Base-by-base conservation (phyloP, 2,329 filamentous ascomycete species). In the Pyricularia pennisetigena region DNA sequence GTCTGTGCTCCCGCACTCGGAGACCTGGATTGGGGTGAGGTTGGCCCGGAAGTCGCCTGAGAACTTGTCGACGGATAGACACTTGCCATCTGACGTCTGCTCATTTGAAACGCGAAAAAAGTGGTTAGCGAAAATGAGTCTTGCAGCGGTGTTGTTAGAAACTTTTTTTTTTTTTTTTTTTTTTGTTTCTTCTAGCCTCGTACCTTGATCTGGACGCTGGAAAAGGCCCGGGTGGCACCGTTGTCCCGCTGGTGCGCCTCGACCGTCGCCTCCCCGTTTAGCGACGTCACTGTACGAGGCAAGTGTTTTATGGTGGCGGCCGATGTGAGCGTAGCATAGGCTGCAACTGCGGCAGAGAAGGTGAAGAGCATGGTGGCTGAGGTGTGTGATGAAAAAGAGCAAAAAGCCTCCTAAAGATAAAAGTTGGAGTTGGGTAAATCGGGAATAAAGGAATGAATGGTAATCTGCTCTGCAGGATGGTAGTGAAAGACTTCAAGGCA, bases 41-140 rank as follows among this genome's bases (percentile, higher is more conserved):
- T 83, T 83, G 68, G 78, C 81, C 14, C 81, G 78, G 69, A 81
- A 82, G 72, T 84, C 81, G 23, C 81, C 82, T 1, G 81, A 82
- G 4, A 82, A 75, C 68, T 77, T 73, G 71, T 83, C 80, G 23
- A 83, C 80, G 67, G 79, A 81, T 64, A 83, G 78, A 65, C 81
- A 83, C 68, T 74, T 76, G 29, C 81, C 81, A 65, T 81, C 77
- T 0, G 79, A 76, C 0, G 80, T 81, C 73, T 77, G 26, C 28
- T 20, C 63, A 20, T 24, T 12, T 8, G 16, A 12, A 24, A 8
- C 1, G 4, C 29, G 4, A 29, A 29, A 29, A 35, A 35, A 35
- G 10, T 10, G 9, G 67, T 74, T 69, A 72, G 69, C 41, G 1
- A 16, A 32, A 20, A 8, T 20, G 63, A 12, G 28, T 9, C 6